Evolutionary conservation across 768 basidiomycete genomes (phyloP).

Genomic region (Cystobasidium onofrii): DNA sequence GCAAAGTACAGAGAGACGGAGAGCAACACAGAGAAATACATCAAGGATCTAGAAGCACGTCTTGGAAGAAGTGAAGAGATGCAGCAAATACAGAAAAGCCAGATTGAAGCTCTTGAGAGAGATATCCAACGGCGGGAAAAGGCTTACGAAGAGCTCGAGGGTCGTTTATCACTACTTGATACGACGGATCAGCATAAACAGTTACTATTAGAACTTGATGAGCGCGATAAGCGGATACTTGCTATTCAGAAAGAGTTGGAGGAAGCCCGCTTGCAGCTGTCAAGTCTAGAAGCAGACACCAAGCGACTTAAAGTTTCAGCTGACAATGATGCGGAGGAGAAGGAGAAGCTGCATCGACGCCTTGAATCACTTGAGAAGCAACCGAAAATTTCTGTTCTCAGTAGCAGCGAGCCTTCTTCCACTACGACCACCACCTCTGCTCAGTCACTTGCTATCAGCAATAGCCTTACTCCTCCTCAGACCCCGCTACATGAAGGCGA

Average conservation of each 20-base stretch:
- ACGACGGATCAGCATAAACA: slow-evolving; percentile 61
- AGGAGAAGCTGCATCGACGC: slow-evolving; percentile 56
- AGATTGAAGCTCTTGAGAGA: slow-evolving; percentile 65
- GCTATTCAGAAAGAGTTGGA: slow-evolving; percentile 69
- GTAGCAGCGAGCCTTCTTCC: background rate
- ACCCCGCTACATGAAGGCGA: slow-evolving; percentile 33
- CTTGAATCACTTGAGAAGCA: slow-evolving; percentile 41
- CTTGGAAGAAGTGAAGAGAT: slow-evolving; percentile 49
- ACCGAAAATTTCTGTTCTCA: background rate
- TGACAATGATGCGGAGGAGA: slow-evolving; percentile 62
- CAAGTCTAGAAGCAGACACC: slow-evolving; percentile 60
- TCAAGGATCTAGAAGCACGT: slow-evolving; percentile 74
- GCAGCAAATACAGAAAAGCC: slow-evolving; percentile 57
- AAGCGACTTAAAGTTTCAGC: slow-evolving; percentile 61
- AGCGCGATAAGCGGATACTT: slow-evolving; percentile 65
- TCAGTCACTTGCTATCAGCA: slow-evolving; percentile 43
- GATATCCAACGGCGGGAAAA: slow-evolving; percentile 67
- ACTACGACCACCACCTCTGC: slow-evolving; percentile 27
- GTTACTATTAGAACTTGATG: slow-evolving; percentile 62
- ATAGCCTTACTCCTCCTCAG: slow-evolving; percentile 25
- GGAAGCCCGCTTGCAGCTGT: slow-evolving; percentile 66
- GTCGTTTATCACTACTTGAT: slow-evolving; percentile 60
- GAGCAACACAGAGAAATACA: slow-evolving; percentile 63
- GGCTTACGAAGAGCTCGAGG: slow-evolving; percentile 63
- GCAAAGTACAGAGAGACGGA: slow-evolving; percentile 68